Percentiles rank a stretch among this genome's conserved stretches.
Conservation (phyloP, 768 basidiomycete genomes). For the Collybiopsis confluens region DNA sequence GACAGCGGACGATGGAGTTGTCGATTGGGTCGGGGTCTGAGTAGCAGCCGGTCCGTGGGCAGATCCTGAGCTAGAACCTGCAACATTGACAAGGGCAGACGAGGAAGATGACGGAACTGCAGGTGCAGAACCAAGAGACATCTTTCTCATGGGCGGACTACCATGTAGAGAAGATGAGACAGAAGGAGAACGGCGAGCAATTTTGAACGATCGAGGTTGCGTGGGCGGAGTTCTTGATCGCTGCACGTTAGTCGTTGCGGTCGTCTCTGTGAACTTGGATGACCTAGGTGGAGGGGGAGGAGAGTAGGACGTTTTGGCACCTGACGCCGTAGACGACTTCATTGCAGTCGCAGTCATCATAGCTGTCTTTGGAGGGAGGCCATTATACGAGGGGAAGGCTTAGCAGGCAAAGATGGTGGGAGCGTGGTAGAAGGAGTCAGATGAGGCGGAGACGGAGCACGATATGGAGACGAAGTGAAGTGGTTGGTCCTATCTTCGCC, state of each 20-base stretch:
- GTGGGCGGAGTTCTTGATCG: conserved; percentile 6
- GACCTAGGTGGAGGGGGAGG: background rate
- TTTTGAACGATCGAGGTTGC: conserved; percentile 7
- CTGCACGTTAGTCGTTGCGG: background rate
- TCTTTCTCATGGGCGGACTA: background rate
- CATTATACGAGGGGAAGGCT: background rate
- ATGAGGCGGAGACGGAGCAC: background rate
- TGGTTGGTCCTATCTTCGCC: too few relatives aligned
- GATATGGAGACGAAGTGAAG: background rate
- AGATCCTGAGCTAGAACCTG: background rate
- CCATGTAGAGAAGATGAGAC: background rate
- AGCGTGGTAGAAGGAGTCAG: background rate
- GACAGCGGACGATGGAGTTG: background rate
- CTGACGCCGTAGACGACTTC: background rate
- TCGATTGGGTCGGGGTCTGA: background rate
- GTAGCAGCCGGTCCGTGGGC: too few relatives aligned
- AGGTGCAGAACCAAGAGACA: background rate
- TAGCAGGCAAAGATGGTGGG: background rate
- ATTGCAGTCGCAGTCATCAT: background rate
- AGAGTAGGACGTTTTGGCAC: background rate
- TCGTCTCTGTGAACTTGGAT: background rate
- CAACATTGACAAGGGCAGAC: background rate
- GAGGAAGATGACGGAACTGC: background rate
- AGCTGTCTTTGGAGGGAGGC: background rate
- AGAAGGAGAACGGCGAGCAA: background rate